Evolutionary conservation across 208 protist species (phyloP).

Genomic region (Zelonia costaricensis): DNA sequence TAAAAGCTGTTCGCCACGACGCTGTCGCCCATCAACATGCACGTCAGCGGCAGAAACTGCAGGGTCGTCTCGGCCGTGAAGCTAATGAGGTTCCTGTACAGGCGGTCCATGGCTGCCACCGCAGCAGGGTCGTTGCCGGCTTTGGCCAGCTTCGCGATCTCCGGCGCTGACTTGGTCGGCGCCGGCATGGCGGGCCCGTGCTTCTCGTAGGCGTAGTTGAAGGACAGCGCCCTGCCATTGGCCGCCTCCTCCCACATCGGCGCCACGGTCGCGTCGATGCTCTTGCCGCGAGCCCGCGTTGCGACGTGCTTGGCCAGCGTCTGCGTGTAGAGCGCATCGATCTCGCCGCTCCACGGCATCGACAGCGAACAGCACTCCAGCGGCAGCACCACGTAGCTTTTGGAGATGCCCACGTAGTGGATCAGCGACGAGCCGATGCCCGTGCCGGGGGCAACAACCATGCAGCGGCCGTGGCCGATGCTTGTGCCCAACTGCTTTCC

Average conservation of each 20-base stretch:
- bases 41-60: constrained; percentile 62
- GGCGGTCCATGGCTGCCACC: constrained; percentile 43
- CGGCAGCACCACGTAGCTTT: constrained; percentile 45
- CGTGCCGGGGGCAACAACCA: constrained; percentile 63
- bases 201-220: constrained; percentile 50
- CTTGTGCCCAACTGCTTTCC: constrained; percentile 20
- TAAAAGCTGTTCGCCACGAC: constrained; percentile 64
- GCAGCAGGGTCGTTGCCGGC: constrained; percentile 40
- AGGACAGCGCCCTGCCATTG: constrained; percentile 43
- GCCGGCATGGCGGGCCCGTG: constrained; percentile 4
- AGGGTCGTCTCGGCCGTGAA: constrained; percentile 52
- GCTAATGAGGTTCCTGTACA: constrained; percentile 54
- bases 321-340: constrained; percentile 18
- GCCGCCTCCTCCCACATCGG: constrained; percentile 53
- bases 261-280: constrained; percentile 9
- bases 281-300: not conserved
- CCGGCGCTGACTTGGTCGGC: constrained; percentile 24
- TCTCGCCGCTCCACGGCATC: constrained; percentile 19
- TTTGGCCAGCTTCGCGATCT: constrained; percentile 59
- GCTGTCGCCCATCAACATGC: constrained; percentile 67
- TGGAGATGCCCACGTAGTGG: constrained; percentile 36
- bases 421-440: constrained; percentile 69
- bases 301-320: constrained; percentile 27
- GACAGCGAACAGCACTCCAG: constrained; percentile 56
- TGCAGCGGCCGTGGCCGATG: constrained; percentile 46